These are phyloP conservation scores for Amylostereum areolatum DNA, from an alignment of 1,284 basidiomycete species.

Conservation along the genomic window DNA sequence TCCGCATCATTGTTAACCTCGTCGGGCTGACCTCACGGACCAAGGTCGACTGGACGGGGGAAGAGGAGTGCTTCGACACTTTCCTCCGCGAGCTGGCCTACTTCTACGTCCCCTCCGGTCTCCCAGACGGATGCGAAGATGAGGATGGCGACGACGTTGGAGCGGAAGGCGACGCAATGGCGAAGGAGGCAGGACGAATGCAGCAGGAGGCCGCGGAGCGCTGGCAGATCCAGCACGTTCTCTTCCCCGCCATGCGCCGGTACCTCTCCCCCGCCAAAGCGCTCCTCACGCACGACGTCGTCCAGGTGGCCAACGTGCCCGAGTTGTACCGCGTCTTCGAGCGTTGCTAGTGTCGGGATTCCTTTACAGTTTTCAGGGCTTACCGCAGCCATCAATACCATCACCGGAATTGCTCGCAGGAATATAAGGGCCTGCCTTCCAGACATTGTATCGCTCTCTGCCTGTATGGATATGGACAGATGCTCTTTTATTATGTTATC, in stretches of 20 bases:
- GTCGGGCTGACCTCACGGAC: constrained; percentile 14
- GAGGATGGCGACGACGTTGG: neutral
- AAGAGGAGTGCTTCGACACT: constrained; percentile 80
- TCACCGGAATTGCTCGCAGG: no score
- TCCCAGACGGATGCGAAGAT: constrained; percentile 10
- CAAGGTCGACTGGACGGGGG: constrained; percentile 85
- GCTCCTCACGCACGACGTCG: constrained; percentile 69
- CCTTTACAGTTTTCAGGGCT: neutral
- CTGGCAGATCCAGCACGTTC: constrained; percentile 85
- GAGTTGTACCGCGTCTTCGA: constrained; percentile 91
- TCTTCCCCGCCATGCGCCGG: constrained; percentile 79
- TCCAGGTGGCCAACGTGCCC: constrained; percentile 82
- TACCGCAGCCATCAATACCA: no score
- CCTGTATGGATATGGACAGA: no score
- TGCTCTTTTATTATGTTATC: no score
- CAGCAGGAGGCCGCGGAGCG: constrained; percentile 31
- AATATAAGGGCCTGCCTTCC: no score
- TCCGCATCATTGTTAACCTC: neutral
- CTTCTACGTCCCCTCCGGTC: constrained; percentile 71
- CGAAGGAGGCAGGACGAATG: constrained; percentile 19
- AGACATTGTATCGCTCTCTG: no score
- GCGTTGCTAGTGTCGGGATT: constrained; percentile 51
- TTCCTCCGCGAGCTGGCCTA: constrained; percentile 88
- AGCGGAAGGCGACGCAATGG: neutral
- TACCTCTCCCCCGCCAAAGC: constrained; percentile 69